These are phyloP conservation scores for Cicer bijugum DNA, from an alignment of 306 rosid species.

Conservation along the genomic window DNA sequence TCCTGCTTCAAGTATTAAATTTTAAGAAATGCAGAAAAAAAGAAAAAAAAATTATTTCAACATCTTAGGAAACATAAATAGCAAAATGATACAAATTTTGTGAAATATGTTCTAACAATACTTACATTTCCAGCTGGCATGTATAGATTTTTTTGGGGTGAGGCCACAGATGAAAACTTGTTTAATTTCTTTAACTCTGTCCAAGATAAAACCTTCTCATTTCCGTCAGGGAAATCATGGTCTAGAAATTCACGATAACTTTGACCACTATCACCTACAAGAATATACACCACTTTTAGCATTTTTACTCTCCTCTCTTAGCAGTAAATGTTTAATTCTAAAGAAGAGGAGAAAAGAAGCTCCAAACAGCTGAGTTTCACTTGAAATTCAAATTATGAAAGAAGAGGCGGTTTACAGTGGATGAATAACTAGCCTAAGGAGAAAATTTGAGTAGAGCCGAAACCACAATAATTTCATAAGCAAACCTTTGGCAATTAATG, in stretches of 20 bases:
- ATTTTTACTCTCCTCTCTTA: conserved; percentile 37
- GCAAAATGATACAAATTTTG: conserved; percentile 31
- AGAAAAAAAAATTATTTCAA: conserved; percentile 3
- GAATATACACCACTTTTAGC: conserved; percentile 42
- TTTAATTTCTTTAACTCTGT: too few species aligned
- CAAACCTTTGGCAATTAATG: conserved; percentile 13
- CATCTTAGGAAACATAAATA: conserved; percentile 35
- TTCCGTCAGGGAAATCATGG: conserved; percentile 49
- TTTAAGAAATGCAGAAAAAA: conserved; percentile 35
- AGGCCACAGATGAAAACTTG: too few species aligned
- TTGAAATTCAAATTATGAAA: conserved; percentile 32
- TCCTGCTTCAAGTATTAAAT: conserved; percentile 55
- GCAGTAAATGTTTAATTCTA: conserved; percentile 31
- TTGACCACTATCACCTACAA: conserved; percentile 51
- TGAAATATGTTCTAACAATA: conserved; percentile 40
- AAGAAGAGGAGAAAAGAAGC: conserved; percentile 33
- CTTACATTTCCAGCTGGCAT: conserved; percentile 61
- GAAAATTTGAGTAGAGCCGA: conserved; percentile 17
- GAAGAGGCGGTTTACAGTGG: not conserved
- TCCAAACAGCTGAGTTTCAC: conserved; percentile 21
- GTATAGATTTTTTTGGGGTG: conserved; percentile 40
- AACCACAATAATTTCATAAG: conserved; percentile 28
- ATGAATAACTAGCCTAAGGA: conserved; percentile 26
- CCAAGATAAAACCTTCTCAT: conserved; percentile 64
- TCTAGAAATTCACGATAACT: conserved; percentile 48